Evolutionary conservation across 2,329 filamentous ascomycete genomes (phyloP).

Genomic region (Fusarium sp.): DNA sequence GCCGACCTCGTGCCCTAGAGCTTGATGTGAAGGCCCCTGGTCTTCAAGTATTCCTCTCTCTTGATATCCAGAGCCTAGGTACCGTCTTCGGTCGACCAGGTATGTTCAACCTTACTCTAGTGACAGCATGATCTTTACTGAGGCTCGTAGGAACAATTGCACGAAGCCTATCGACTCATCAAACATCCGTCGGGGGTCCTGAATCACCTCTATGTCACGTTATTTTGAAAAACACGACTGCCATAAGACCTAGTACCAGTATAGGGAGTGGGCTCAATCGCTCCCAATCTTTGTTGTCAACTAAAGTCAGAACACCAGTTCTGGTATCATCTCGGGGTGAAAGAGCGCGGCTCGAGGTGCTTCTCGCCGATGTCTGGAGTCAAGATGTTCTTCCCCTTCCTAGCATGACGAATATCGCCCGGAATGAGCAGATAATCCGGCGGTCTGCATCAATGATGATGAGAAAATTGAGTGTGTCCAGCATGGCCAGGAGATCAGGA

Average conservation of each 20-base stretch:
- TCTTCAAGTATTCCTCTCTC: slow-evolving; percentile 73
- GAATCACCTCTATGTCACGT: slow-evolving; percentile 79
- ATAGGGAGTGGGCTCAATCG: slow-evolving; percentile 73
- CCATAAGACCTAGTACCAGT: slow-evolving; percentile 65
- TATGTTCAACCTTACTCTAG: slow-evolving; percentile 46
- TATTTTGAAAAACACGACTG: slow-evolving; percentile 87
- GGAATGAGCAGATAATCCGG: slow-evolving; percentile 79
- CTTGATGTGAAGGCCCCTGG: slow-evolving; percentile 61
- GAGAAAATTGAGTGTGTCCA: slow-evolving; percentile 86
- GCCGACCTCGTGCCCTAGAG: slow-evolving; percentile 63
- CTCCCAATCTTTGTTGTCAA: slow-evolving; percentile 83
- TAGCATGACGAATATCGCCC: slow-evolving; percentile 76
- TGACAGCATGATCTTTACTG: slow-evolving; percentile 1
- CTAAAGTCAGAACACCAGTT: slow-evolving; percentile 74
- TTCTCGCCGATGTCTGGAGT: slow-evolving; percentile 86
- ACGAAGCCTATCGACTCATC: slow-evolving; percentile 81
- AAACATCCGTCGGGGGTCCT: slow-evolving; percentile 79
- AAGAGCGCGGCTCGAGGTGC: slow-evolving; percentile 79
- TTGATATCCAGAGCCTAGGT: slow-evolving; percentile 81
- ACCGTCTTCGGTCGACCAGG: slow-evolving; percentile 81
- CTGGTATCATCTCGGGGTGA: slow-evolving; percentile 82
- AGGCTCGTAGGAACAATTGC: slow-evolving; percentile 67
- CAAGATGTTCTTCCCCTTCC: slow-evolving; percentile 84
- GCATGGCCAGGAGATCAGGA: slow-evolving; percentile 78
- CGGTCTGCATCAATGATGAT: slow-evolving; percentile 89